Evolutionary conservation across 352 stramenopile genomes (phyloP), one percentile per base, ranked within the genome.

Genomic region (Globisporangium parvum): DNA sequence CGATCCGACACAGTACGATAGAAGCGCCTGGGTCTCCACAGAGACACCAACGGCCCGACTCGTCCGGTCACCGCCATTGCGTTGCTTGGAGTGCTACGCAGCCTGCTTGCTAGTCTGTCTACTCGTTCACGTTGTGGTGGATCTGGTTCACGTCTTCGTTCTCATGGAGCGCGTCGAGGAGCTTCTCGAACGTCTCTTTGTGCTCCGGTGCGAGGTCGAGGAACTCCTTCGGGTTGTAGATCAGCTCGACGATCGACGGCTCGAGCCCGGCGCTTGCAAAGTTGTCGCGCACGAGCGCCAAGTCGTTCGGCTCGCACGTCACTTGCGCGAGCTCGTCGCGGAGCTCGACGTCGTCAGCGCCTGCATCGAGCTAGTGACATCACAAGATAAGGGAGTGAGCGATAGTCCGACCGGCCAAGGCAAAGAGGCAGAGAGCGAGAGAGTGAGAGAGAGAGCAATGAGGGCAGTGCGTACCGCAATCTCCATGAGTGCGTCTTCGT

Each of bases 81-180:
- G 5, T 28, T 28, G 26, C 26, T 5, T 28, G 26, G 26, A 2
- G 26, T 5, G 26, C 26, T 28, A 28, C 26, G 5, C 26, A 5
- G 26, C 26, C 26, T 28, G 26, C 26, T 5, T 28, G 26, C 21
- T 2, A n/a, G 5, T 21, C 23, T 4, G 8, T 35, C 31, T 71
- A 88, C 63, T 92, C 75, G 59, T 88, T 83, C 28, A 92, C 68
- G 66, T 93, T 93, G 76, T 93, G 80, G 63, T 87, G 72, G 52
- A 93, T 84, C 58, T 88, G 66, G 67, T 73, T 87, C 17, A 93
- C 80, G 58, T 93, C 82, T 47, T 89, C 80, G 62, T 90, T 85
- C 47, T 89, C 78, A 52, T 86, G 77, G 17, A 93, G 73, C 46
- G 74, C 75, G 28, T 89, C 82, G 10, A 90, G 55, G 47, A 92